Evolutionary conservation across 116 monocot species (phyloP), one percentile per base, ranked within the genome.

Genomic region (Dioscorea cayenensis): DNA sequence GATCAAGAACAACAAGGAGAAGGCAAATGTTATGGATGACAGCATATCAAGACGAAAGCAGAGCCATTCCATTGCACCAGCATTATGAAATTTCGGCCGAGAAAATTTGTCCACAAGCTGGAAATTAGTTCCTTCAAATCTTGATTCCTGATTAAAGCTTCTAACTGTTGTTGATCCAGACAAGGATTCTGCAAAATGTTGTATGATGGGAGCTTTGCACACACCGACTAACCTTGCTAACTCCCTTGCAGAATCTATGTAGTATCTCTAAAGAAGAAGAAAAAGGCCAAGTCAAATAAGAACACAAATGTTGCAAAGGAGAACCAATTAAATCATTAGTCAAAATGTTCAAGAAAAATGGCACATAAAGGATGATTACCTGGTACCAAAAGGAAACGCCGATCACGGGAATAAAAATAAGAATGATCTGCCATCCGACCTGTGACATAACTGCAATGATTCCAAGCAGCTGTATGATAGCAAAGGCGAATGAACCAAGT

Each of bases 201-300:
- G 92, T 75, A 95, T 91, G 35, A 95, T 84, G 10, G 95, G 92
- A 71, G 95, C 91, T 80, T 85, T 87, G 74, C 83, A 83, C 27
- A 95, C 79, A 0, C 92, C 92, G 28, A 78, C 76, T 64, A 95
- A 66, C 66, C 95, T 76, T 60, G 89, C 73, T 43, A 95, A 63
- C 66, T 95, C 95, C 21, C 95, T 77, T 70, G 95, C 86, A 19
- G 95, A 83, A 16, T 77, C 78, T 59, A 91, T 86, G 67, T 95
- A 95, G 64, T 95, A 91, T 78, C 77, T 63, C 95, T 95, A 78
- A 38, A 72, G 4, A 49, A 37, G 14, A 75, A 66, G 17, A 51
- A 22, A 29, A 74, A 28, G 0, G 32, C 29, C 7, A 29, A 14
- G 28, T 48, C 10, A 51, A 25, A n/a, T 19, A 28, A 32, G 32